Evolutionary conservation across 148 eudicot species (phyloP).

Genomic region (Amaranthus palmeri): DNA sequence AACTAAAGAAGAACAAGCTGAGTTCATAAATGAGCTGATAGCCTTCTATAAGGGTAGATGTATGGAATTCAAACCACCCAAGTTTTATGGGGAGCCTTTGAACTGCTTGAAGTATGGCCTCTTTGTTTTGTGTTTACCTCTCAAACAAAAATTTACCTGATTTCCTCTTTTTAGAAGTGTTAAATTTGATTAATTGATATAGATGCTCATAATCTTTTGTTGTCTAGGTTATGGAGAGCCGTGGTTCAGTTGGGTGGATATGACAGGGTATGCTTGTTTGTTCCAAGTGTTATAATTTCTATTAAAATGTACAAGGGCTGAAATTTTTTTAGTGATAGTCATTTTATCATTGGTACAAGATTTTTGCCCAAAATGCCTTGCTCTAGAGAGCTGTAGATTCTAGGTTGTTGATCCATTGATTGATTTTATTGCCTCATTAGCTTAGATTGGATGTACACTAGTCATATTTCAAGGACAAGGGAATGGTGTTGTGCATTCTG

Average conservation of each 20-base stretch:
- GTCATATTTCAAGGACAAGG: neutral
- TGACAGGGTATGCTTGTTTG: constrained; percentile 63
- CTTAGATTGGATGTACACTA: neutral
- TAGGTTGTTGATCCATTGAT: neutral
- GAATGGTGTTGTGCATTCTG: constrained; percentile 1
- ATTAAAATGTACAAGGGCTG: neutral
- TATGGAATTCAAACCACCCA: constrained; percentile 78
- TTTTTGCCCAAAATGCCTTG: neutral
- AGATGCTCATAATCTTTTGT: constrained; percentile 9
- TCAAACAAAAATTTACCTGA: neutral
- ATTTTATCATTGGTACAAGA: neutral
- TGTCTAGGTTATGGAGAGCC: constrained; percentile 83
- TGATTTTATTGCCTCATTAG: constrained; percentile 2
- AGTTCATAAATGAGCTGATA: constrained; percentile 74
- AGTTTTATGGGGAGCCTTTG: constrained; percentile 83
- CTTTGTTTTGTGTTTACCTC: constrained; percentile 7
- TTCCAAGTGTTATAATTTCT: neutral
- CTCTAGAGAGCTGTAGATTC: neutral
- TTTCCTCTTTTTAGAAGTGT: neutral
- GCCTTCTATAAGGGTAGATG: constrained; percentile 49
- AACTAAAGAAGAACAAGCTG: constrained; percentile 77
- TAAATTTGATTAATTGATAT: constrained; percentile 7
- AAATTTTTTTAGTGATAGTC: neutral
- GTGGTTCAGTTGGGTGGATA: constrained; percentile 84
- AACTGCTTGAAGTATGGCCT: constrained; percentile 72